Evolutionary conservation across 495 filamentous ascomycete genomes (phyloP), one percentile per base, ranked within the genome.

Genomic region (Rhypophila decipiens): DNA sequence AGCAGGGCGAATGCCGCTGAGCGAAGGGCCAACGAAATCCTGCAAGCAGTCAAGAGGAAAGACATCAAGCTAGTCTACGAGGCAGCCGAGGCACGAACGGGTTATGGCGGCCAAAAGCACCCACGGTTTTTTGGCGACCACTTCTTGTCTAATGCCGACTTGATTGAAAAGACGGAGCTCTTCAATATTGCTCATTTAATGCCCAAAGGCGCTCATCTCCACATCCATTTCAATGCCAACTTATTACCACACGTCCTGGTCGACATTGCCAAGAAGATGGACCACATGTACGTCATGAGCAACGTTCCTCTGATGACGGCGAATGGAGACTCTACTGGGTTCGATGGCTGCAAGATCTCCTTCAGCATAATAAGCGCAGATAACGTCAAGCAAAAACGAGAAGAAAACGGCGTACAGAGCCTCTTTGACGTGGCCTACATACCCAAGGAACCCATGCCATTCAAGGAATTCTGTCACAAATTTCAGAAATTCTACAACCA

Each of bases 221-320:
- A 79, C 57, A 68, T 77, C 24, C 76, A 79, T 51, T 79, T 78
- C 59, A 79, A 79, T 57, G 70, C 76, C 36, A 75, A 73, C 34
- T 66, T 79, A 2, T 61, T 67, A 2, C 72, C 73, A 23, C 43
- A 57, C 5, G 69, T 77, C 20, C 60, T 79, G 23, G 64, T 79
- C 37, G 59, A 65, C 41, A 70, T 74, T 51, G 76, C 75, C 33
- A 69, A 70, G 57, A 56, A 63, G 23, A 73, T 73, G 66, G 40
- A 51, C 2, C 64, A 65, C 49, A 79, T 79, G 76, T 79, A 69
- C 43, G 75, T 78, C 39, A 64, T 63, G 47, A 76, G 73, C 57
- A 63, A 71, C 47, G 50, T 68, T 37, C 66, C 64, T 15, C 46
- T 70, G 44, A 50, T 46, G 5, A 22, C 17, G 1, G 35, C 43